These are phyloP conservation scores for Populus pruinosa DNA, from an alignment of 345 rosid genomes.

Conservation along the genomic window DNA sequence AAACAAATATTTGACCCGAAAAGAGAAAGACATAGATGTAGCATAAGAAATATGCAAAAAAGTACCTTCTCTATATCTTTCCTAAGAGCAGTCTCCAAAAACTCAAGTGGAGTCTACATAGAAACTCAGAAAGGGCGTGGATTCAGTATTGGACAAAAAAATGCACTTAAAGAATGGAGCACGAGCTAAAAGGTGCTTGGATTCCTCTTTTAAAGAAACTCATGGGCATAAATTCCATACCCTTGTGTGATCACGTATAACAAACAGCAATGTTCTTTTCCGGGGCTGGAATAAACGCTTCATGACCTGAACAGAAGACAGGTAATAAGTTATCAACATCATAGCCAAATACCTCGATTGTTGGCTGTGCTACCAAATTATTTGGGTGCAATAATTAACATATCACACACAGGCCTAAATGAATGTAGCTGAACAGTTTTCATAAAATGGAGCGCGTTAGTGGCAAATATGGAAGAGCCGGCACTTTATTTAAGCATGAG, in stretches of 20 bases:
- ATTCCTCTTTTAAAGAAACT: not conserved
- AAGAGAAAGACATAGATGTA: not conserved
- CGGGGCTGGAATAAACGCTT: slow-evolving; percentile 38
- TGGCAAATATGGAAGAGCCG: not conserved
- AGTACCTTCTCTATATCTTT: slow-evolving; percentile 35
- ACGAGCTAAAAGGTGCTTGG: not conserved
- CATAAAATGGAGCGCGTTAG: not conserved
- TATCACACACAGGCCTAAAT: not conserved
- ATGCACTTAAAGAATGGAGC: not conserved
- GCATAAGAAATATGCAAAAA: not conserved
- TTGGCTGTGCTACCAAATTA: not conserved
- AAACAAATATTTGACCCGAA: not conserved
- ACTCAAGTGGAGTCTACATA: slow-evolving; percentile 31
- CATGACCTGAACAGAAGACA: slow-evolving; percentile 26
- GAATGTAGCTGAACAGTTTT: not conserved
- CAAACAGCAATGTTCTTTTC: slow-evolving; percentile 32
- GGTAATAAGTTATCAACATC: not conserved
- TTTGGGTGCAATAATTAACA: not conserved
- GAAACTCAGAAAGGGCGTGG: not conserved
- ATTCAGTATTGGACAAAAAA: not conserved
- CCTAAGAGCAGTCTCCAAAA: slow-evolving; percentile 28
- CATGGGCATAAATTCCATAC: slow-evolving; percentile 1
- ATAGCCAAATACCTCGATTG: not conserved
- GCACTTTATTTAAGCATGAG: not conserved
- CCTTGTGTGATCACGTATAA: slow-evolving; percentile 37